These are phyloP conservation scores for Edaphochlamys debaryana DNA, from an alignment of 139 green algal species.

Conservation along the genomic window DNA sequence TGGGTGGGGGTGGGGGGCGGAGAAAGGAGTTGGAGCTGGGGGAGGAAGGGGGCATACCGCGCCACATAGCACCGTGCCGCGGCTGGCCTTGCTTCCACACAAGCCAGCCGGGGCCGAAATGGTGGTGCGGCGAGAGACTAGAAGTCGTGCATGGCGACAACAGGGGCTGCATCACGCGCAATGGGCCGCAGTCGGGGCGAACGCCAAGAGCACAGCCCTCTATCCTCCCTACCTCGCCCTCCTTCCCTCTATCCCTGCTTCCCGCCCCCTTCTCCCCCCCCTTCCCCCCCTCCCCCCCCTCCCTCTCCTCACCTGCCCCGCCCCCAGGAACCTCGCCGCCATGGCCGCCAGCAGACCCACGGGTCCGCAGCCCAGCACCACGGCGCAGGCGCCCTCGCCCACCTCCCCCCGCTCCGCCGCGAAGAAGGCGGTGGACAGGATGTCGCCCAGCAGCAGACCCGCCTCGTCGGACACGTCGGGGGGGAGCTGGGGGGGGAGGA, in stretches of 20 bases:
- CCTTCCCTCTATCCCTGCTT: no score
- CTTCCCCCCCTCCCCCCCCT: not conserved
- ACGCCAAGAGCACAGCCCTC: no score
- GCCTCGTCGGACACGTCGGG: conserved; percentile 61
- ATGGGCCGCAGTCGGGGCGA: no score
- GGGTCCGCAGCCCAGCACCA: conserved; percentile 76
- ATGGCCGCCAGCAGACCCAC: conserved; percentile 75
- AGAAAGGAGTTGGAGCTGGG: not conserved
- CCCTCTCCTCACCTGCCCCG: conserved; percentile 30
- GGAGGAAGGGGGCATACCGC: no score
- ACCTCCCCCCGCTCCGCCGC: conserved; percentile 53
- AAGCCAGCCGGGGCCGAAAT: no score
- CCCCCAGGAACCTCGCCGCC: conserved; percentile 48
- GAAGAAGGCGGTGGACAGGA: conserved; percentile 64
- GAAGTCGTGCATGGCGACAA: no score
- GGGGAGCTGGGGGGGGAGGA: conserved; percentile 43
- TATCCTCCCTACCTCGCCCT: no score
- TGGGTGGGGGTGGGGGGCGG: not conserved
- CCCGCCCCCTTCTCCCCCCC: no score
- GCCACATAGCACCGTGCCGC: no score
- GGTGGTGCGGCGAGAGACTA: no score
- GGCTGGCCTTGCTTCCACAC: no score
- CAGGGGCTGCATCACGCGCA: no score
- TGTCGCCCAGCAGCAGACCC: conserved; percentile 64
- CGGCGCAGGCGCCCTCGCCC: conserved; percentile 51